A percentile compares a stretch with the other conserved stretches of the same genome.
Conservation (phyloP, 2,329 filamentous ascomycete species). For the Colletotrichum karsti region DNA sequence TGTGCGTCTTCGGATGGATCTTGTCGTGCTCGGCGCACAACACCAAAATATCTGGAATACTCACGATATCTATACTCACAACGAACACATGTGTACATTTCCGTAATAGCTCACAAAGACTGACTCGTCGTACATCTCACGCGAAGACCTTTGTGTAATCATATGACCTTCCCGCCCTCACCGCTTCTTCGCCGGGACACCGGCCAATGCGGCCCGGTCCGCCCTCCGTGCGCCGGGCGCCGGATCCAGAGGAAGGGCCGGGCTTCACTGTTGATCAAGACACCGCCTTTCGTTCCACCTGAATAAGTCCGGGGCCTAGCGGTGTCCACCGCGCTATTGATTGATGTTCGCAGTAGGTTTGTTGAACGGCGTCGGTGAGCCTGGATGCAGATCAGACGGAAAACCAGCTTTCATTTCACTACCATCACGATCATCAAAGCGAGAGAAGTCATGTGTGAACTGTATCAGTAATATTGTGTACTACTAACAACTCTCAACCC, state of each 20-base stretch:
- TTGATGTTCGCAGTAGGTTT: background rate
- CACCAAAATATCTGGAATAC: background rate
- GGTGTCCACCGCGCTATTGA: background rate
- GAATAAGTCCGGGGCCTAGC: background rate
- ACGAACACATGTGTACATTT: background rate
- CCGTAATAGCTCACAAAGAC: too few relatives aligned
- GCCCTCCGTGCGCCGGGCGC: background rate
- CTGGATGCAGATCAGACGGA: background rate
- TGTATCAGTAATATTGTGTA: background rate
- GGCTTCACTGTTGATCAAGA: background rate
- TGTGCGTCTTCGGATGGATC: background rate
- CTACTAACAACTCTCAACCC: conserved; percentile 10
- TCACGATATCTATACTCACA: background rate
- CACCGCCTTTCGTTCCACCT: background rate
- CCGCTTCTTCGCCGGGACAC: conserved; percentile 19
- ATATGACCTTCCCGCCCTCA: conserved; percentile 1
- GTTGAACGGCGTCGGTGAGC: background rate
- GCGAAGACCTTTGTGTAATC: too few relatives aligned
- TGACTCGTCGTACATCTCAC: background rate
- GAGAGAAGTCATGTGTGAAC: background rate
- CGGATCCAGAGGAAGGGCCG: background rate
- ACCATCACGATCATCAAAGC: too few relatives aligned
- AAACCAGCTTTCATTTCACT: too few relatives aligned
- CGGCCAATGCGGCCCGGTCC: conserved; percentile 18
- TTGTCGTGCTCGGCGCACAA: background rate